Base-by-base conservation (phyloP, 2,329 filamentous ascomycete species). In the Pseudopyricularia javanii region DNA sequence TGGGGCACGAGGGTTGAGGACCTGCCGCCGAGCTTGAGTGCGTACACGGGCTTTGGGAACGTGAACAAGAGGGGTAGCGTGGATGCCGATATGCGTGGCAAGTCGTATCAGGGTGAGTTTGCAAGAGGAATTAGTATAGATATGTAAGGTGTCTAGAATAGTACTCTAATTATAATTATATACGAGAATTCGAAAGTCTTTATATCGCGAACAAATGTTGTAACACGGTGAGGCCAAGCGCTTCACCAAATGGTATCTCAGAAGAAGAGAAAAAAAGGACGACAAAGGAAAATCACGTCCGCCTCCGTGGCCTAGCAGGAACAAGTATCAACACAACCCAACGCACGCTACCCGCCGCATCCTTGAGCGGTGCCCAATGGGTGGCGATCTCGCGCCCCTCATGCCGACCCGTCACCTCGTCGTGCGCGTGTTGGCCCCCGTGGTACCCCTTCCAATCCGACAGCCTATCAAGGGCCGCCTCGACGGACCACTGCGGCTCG, bases 1-100 rank as follows among this genome's bases (percentile, higher is more conserved):
- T 88, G 84, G 84, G 84, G 84, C 0, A 85, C 78, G 0, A 61
- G 62, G 3, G 61, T 74, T 5, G 66, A 72, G 54, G 83, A 87
- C 62, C 62, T 85, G 37, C 84, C 84, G 32, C 84, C 83, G 0
- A 86, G 79, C 50, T 26, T 74, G 37, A 68, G 71, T 8, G 56
- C 59, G 22, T 74, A 75, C 54, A 47, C 54, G 2, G 66, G 64
- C 0, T 66, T 66, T 52, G 40, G 40, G 24, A 22, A 14, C 4
- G n/a, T 14, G 40, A 7, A 24, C 20, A 22, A 26, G 40, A 45
- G 20, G 20, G 24, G 17, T 5, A 1, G 22, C 2, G 22, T 12
- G 8, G 40, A 14, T 7, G 20, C 2, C 20, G 40, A 45, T 6
- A 22, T 45, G 40, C 40, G 40, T 24, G 20, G 40, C 3, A 22